These are phyloP conservation scores for Euphorbia tirucalli DNA, from an alignment of 345 rosid genomes.

Conservation along the genomic window DNA sequence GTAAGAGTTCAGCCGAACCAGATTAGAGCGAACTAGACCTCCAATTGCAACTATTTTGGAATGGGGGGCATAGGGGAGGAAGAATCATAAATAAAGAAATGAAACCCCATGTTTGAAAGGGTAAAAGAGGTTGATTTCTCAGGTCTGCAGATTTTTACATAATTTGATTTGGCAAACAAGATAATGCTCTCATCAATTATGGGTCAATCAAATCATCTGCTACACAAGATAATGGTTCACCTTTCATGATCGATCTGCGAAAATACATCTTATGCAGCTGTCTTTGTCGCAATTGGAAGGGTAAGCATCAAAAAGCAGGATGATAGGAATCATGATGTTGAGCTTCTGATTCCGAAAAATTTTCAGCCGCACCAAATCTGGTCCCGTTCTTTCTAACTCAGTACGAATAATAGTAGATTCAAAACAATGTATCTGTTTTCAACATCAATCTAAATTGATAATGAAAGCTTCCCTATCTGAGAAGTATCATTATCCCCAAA, in stretches of 20 bases:
- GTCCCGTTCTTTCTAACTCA: slow-evolving; percentile 28
- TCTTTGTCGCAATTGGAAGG: slow-evolving; percentile 1
- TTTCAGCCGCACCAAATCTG: slow-evolving; percentile 25
- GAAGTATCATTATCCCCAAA: slow-evolving; percentile 23
- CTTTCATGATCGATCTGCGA: not conserved
- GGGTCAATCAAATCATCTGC: not conserved
- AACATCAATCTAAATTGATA: slow-evolving; percentile 24
- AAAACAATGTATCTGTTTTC: slow-evolving; percentile 20
- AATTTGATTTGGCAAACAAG: not conserved
- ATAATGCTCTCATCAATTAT: no score
- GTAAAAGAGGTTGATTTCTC: not conserved
- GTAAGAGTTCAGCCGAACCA: no score
- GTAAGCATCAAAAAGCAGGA: slow-evolving; percentile 3
- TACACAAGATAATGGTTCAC: not conserved
- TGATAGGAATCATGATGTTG: slow-evolving; percentile 2
- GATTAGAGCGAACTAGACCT: no score
- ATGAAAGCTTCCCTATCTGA: slow-evolving; percentile 19
- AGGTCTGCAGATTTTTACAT: not conserved
- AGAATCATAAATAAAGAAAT: no score
- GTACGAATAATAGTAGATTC: slow-evolving; percentile 28
- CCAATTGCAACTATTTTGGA: no score
- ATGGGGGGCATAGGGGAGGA: no score
- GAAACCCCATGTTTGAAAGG: no score
- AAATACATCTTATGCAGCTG: slow-evolving; percentile 7
- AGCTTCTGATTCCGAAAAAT: slow-evolving; percentile 4